Percentiles rank a stretch among this genome's conserved stretches.
These are phyloP conservation scores for Fusarium sp. DNA, from an alignment of 2,329 filamentous ascomycete genomes.

Conservation along the genomic window DNA sequence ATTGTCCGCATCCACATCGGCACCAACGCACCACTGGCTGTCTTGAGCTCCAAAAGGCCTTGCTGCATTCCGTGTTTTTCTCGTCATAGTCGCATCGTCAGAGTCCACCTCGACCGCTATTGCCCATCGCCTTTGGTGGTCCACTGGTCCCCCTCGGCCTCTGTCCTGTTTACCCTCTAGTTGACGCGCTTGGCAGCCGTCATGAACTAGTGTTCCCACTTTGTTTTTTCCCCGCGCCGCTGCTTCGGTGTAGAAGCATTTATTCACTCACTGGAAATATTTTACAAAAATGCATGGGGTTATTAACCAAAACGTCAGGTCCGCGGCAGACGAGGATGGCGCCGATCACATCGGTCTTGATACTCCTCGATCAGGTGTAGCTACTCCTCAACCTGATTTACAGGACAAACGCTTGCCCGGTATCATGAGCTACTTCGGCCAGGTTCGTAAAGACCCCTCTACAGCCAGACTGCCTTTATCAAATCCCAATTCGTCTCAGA, in stretches of 20 bases:
- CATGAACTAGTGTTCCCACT: slow-evolving; percentile 56
- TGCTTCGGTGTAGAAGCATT: slow-evolving; percentile 46
- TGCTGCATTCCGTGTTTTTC: slow-evolving; percentile 48
- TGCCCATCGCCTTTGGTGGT: slow-evolving; percentile 35
- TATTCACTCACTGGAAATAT: slow-evolving; percentile 45
- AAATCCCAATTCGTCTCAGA: slow-evolving; percentile 55
- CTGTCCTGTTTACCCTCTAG: slow-evolving; percentile 45
- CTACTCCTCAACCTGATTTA: slow-evolving; percentile 92
- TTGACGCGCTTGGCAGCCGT: slow-evolving; percentile 52
- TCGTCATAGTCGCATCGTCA: slow-evolving; percentile 47
- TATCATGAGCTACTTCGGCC: slow-evolving; percentile 97
- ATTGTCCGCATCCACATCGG: slow-evolving; percentile 40
- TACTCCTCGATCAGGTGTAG: slow-evolving; percentile 88
- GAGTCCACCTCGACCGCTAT: slow-evolving; percentile 43
- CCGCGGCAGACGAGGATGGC: slow-evolving; percentile 74
- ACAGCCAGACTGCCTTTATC: slow-evolving; percentile 53
- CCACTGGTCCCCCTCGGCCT: slow-evolving; percentile 34
- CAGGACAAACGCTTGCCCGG: slow-evolving; percentile 95
- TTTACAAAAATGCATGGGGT: slow-evolving; percentile 57
- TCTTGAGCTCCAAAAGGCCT: slow-evolving; percentile 36
- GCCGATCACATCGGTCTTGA: slow-evolving; percentile 84
- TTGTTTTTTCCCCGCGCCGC: slow-evolving; percentile 46
- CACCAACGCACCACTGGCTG: slow-evolving; percentile 44
- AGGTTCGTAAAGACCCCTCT: slow-evolving; percentile 94
- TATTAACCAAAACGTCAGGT: slow-evolving; percentile 65